Evolutionary conservation across 1,284 basidiomycete genomes (phyloP).

Genomic region (Tilletia caries): DNA sequence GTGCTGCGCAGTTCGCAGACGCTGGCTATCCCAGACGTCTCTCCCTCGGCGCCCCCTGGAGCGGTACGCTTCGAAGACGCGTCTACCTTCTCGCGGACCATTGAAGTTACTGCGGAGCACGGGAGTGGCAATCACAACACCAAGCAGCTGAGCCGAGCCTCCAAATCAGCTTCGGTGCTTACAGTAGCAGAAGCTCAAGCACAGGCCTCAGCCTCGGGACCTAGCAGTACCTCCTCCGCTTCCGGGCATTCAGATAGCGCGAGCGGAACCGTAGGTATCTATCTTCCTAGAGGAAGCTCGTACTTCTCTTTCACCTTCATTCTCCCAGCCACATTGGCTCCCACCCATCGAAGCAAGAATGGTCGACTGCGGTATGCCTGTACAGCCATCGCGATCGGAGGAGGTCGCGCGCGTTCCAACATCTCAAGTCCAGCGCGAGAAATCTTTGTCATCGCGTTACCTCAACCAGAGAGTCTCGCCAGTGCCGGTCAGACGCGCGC

Average conservation of each 20-base stretch:
- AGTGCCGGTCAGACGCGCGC: neutral
- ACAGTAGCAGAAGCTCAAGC: neutral
- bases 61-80: conserved; percentile 47
- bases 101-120: conserved; percentile 33
- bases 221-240: conserved; percentile 39
- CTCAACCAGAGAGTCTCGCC: conserved; percentile 32
- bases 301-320: conserved; percentile 51
- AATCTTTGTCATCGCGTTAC: conserved; percentile 48
- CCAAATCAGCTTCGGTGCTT: conserved; percentile 15
- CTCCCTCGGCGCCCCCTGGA: neutral
- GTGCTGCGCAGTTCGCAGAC: conserved; percentile 43
- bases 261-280: neutral
- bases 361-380: conserved; percentile 47
- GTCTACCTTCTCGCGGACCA: conserved; percentile 43
- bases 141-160: conserved; percentile 29
- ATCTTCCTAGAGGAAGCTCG: neutral
- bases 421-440: conserved; percentile 41
- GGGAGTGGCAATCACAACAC: neutral
- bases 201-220: conserved; percentile 34
- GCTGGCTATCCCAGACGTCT: conserved; percentile 41
- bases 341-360: conserved; percentile 48
- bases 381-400: conserved; percentile 46
- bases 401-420: conserved; percentile 38
- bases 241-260: neutral
- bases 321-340: conserved; percentile 44